Evolutionary conservation across 2,329 filamentous ascomycete species (phyloP).

Genomic region (Cladosporium sp.): DNA sequence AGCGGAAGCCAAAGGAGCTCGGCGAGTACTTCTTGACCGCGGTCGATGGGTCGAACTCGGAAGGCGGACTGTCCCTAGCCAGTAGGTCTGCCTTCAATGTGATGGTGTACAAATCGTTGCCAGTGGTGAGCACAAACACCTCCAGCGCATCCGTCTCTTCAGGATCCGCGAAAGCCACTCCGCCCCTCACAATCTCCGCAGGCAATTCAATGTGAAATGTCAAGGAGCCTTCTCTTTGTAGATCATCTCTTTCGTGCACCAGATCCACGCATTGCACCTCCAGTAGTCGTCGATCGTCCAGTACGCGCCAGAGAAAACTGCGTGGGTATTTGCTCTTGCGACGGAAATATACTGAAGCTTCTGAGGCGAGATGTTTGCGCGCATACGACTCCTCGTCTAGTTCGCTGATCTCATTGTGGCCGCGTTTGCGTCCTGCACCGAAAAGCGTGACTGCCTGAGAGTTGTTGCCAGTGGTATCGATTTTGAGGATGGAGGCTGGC

Average conservation of each 20-base stretch:
- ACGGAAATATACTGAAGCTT: slow-evolving; percentile 84
- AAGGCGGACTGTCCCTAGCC: slow-evolving; percentile 56
- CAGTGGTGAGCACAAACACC: slow-evolving; percentile 76
- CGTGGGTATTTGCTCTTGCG: slow-evolving; percentile 73
- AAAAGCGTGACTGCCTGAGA: slow-evolving; percentile 56
- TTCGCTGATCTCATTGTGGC: slow-evolving; percentile 43
- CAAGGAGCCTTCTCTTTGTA: slow-evolving; percentile 56
- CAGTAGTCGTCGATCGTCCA: slow-evolving; percentile 76
- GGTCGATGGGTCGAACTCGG: slow-evolving; percentile 73
- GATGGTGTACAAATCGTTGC: slow-evolving; percentile 81
- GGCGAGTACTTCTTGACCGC: slow-evolving; percentile 75
- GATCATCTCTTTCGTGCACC: slow-evolving; percentile 56
- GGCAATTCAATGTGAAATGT: slow-evolving; percentile 78
- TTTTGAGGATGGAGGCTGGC: slow-evolving; percentile 13
- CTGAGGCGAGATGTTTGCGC: slow-evolving; percentile 70
- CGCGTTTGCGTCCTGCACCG: slow-evolving; percentile 37
- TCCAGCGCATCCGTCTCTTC: slow-evolving; percentile 75
- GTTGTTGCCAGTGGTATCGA: slow-evolving; percentile 30
- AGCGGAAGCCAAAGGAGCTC: slow-evolving; percentile 73
- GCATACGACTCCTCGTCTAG: slow-evolving; percentile 75
- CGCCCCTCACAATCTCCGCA: slow-evolving; percentile 75
- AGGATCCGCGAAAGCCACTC: slow-evolving; percentile 80
- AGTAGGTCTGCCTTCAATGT: slow-evolving; percentile 83
- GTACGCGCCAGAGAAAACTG: slow-evolving; percentile 86
- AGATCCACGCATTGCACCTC: slow-evolving; percentile 84